Percentiles rank a stretch among this genome's conserved stretches.
These are phyloP conservation scores for Eugenia klotzschiana DNA, from an alignment of 441 rosid species.

Conservation along the genomic window DNA sequence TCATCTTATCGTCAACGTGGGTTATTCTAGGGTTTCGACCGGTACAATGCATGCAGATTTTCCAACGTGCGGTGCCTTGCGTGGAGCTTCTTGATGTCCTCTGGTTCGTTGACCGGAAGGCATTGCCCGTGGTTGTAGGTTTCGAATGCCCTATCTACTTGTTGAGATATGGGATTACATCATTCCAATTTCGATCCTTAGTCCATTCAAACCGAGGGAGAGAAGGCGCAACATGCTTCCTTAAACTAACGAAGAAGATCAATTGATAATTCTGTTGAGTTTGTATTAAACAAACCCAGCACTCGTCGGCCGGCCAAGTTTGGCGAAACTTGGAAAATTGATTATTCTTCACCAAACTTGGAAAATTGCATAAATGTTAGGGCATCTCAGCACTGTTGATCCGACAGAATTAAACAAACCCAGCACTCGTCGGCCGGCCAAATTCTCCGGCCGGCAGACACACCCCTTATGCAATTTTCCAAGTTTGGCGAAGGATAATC, in stretches of 20 bases:
- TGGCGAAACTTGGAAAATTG: no score
- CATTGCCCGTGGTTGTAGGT: background rate
- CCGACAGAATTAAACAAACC: no score
- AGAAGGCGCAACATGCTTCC: background rate
- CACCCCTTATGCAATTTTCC: no score
- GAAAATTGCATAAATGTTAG: no score
- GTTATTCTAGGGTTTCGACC: background rate
- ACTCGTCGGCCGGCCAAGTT: no score
- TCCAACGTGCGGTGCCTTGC: background rate
- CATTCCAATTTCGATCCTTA: background rate
- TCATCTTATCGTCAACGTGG: background rate
- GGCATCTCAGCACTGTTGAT: no score
- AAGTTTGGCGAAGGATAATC: no score
- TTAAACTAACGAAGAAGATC: background rate
- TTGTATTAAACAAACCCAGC: background rate
- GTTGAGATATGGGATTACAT: background rate
- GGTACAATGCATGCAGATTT: background rate
- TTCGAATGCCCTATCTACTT: background rate
- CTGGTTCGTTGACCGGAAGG: background rate
- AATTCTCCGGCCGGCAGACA: no score
- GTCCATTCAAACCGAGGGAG: background rate
- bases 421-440: no score
- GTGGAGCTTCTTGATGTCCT: background rate
- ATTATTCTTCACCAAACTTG: no score
- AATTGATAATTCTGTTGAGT: background rate